Evolutionary conservation across 2,329 filamentous ascomycete genomes (phyloP).

Genomic region (Penicillium italicum): DNA sequence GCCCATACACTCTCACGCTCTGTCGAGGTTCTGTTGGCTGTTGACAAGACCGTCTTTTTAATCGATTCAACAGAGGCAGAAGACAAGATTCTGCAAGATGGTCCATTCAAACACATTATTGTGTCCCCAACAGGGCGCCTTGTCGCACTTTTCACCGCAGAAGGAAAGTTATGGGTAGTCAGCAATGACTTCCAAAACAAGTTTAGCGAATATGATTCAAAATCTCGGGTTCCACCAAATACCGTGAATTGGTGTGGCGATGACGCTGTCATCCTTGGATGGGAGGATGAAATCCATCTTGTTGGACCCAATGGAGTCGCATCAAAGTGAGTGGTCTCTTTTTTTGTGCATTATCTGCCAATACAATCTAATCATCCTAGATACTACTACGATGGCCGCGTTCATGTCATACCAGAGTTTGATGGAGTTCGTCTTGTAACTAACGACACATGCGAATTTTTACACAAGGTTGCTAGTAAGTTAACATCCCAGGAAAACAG

Average conservation of each 20-base stretch:
- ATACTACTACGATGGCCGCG: conserved; percentile 85
- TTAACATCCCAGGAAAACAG: not conserved
- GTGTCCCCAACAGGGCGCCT: conserved; percentile 89
- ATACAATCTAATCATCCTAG: conserved; percentile 38
- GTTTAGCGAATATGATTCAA: conserved; percentile 85
- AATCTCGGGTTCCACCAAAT: conserved; percentile 77
- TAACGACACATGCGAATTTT: conserved; percentile 91
- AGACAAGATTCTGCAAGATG: conserved; percentile 84
- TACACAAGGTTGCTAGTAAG: conserved; percentile 79
- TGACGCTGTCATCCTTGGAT: conserved; percentile 86
- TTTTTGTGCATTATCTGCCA: not conserved
- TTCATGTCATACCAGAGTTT: conserved; percentile 81
- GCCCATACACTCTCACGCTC: conserved; percentile 85
- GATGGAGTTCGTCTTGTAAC: conserved; percentile 90
- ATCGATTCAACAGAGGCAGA: conserved; percentile 87
- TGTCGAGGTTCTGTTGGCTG: conserved; percentile 85
- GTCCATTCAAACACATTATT: conserved; percentile 84
- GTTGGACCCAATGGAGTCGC: conserved; percentile 79
- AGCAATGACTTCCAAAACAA: conserved; percentile 93
- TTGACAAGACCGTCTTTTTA: conserved; percentile 77
- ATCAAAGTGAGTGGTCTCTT: conserved; percentile 48
- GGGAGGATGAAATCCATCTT: conserved; percentile 96
- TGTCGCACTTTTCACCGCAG: conserved; percentile 79
- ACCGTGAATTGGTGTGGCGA: conserved; percentile 96
- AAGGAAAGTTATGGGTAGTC: conserved; percentile 86